Evolutionary conservation across 371 early-diverging fungal genomes (phyloP), one percentile per base, ranked within the genome.

Genomic region (Mucor ambiguus): DNA sequence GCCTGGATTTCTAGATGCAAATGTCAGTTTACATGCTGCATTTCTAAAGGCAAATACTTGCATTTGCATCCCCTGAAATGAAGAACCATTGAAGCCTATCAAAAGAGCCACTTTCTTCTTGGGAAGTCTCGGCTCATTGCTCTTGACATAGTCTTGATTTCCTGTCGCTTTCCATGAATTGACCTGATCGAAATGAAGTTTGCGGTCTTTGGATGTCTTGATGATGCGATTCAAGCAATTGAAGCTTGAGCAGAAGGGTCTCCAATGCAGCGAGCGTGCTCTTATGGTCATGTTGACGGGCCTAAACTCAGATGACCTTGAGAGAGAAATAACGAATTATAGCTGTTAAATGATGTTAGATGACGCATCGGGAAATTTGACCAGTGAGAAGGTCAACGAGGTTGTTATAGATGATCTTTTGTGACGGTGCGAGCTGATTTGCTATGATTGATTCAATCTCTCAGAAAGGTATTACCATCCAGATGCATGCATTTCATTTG

Each of bases 1-100:
- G 4, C 81, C 82, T 2, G 86, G 89, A 66, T 94, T 94, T 22
- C 90, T 89, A 56, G 9, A 33, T 9, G 30, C 35, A 26, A 64
- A 48, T 32, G 58, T 18, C 12, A 33, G 5, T 12, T 12, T 24
- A 10, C 6, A 52, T 8, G 28, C 33, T 20, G 0, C 20, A 16
- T 52, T 33, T 38, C 7, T 0, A 60, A 3, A 30, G 4, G 18
- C 3, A 1, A 24, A 2, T 22, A 71, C 82, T 72, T 88, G 92
- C 91, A 93, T 81, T 75, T 98, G 98, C 96, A 98, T 94, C 30
- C 99, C 99, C 64, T 93, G 90, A 81, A 95, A 99, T 1, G 91
- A 93, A n/a, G 95, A 90, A 6, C 99, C 99, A 71, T 93, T 93
- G 78, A 92, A 99, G 7, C 96, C 95, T 72, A 98, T 74, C 56